Evolutionary conservation across 805 yeast species (phyloP).

Genomic region (Pichia scutulata): DNA sequence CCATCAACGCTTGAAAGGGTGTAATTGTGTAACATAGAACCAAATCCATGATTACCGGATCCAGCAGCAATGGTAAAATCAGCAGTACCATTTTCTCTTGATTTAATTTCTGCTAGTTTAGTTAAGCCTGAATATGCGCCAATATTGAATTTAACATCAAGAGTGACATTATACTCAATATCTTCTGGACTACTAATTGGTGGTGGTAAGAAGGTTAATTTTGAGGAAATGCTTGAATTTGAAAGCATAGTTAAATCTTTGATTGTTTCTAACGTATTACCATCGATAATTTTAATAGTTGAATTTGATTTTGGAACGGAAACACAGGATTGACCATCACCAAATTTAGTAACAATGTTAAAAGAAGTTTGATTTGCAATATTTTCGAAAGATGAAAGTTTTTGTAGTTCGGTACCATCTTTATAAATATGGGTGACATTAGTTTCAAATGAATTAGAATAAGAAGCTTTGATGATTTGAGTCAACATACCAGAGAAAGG

Average conservation of each 20-base stretch:
- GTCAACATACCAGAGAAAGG: constrained; percentile 31
- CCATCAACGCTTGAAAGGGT: constrained; percentile 20
- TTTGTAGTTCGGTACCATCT: constrained; percentile 31
- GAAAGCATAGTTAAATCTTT: constrained; percentile 17
- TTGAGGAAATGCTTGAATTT: constrained; percentile 26
- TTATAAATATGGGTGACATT: constrained; percentile 30
- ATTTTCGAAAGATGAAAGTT: constrained; percentile 26
- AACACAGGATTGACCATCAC: constrained; percentile 31
- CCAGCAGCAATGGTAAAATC: constrained; percentile 34
- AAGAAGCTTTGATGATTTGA: constrained; percentile 34
- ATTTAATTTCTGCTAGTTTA: constrained; percentile 20
- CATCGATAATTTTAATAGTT: constrained; percentile 22
- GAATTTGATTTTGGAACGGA: constrained; percentile 20
- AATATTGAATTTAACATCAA: constrained; percentile 19
- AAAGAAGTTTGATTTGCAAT: constrained; percentile 31
- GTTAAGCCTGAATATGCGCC: constrained; percentile 2
- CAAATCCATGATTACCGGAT: constrained; percentile 41
- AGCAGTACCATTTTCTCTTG: constrained; percentile 40
- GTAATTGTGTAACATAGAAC: constrained; percentile 30
- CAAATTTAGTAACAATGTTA: constrained; percentile 32
- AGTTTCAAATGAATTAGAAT: constrained; percentile 29
- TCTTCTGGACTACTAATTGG: constrained; percentile 17
- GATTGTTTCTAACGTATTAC: constrained; percentile 11
- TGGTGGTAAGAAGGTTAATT: constrained; percentile 22
- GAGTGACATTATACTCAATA: constrained; percentile 22